These are phyloP conservation scores for Aspergillus nanangensis DNA, from an alignment of 495 filamentous ascomycete species.

Conservation along the genomic window DNA sequence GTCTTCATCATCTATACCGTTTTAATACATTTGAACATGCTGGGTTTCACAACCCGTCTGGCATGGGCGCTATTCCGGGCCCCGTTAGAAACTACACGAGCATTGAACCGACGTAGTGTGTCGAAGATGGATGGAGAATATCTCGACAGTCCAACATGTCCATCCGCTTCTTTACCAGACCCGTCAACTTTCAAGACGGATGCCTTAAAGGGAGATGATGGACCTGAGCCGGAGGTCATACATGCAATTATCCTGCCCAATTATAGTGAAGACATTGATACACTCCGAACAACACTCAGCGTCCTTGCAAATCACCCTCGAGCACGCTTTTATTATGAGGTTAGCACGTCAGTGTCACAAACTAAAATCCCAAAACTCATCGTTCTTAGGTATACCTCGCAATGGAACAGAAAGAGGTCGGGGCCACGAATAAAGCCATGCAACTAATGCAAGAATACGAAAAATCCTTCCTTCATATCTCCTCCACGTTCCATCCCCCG, in stretches of 20 bases:
- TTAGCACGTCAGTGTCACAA: constrained; percentile 29
- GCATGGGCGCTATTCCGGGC: constrained; percentile 21
- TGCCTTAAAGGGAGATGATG: constrained; percentile 11
- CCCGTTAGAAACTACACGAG: constrained; percentile 15
- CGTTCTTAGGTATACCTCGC: constrained; percentile 56
- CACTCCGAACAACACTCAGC: constrained; percentile 57
- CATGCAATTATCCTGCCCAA: constrained; percentile 66
- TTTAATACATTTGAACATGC: constrained; percentile 25
- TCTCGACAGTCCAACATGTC: no score
- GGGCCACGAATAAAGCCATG: constrained; percentile 49
- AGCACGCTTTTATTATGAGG: constrained; percentile 60
- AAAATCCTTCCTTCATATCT: constrained; percentile 56
- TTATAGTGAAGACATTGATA: constrained; percentile 65
- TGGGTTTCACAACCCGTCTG: constrained; percentile 28
- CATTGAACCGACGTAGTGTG: constrained; percentile 23
- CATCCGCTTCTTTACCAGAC: constrained; percentile 8
- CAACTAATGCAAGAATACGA: constrained; percentile 49
- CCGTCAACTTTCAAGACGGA: constrained; percentile 8
- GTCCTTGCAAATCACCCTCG: constrained; percentile 62
- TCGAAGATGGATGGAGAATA: no score
- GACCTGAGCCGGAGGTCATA: no score
- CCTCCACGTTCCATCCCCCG: constrained; percentile 56
- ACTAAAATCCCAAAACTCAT: not conserved
- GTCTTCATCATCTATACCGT: constrained; percentile 30
- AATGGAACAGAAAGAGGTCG: constrained; percentile 61